A percentile compares a stretch with the other conserved stretches of the same genome.
phyloP scores from a whole-genome alignment of 2,329 filamentous ascomycete species.

The Aspergillus awamori region DNA sequence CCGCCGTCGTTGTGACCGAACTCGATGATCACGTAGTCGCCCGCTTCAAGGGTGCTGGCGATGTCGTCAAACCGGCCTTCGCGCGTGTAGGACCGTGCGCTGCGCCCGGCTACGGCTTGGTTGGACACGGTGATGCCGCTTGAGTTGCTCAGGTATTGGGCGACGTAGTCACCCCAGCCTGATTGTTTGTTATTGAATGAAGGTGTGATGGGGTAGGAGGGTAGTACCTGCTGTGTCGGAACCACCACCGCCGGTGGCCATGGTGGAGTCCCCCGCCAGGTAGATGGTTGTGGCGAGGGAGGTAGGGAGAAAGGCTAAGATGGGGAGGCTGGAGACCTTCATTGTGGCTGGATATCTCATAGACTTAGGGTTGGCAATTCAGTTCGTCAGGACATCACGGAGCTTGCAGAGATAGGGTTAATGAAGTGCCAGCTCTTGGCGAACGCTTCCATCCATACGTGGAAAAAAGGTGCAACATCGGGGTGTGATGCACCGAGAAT shows the following conservation, averaged over 20 bases:
- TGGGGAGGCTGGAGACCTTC: neutral
- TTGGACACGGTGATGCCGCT: slow-evolving; percentile 59
- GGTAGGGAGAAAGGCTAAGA: slow-evolving; percentile 16
- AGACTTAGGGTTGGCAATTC: neutral
- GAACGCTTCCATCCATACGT: neutral
- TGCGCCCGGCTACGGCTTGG: slow-evolving; percentile 67
- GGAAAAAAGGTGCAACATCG: neutral
- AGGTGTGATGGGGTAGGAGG: neutral
- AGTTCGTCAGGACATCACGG: neutral
- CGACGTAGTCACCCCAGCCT: slow-evolving; percentile 67
- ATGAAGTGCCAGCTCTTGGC: neutral
- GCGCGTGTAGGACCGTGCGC: slow-evolving; percentile 66
- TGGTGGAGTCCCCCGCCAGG: slow-evolving; percentile 41
- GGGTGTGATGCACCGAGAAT: neutral
- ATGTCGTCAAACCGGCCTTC: slow-evolving; percentile 67
- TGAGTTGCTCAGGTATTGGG: slow-evolving; percentile 51
- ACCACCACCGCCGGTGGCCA: slow-evolving; percentile 32
- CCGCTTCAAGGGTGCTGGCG: slow-evolving; percentile 54
- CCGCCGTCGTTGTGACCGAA: slow-evolving; percentile 75
- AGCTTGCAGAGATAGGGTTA: neutral
- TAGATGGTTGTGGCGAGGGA: slow-evolving; percentile 33
- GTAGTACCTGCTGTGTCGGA: slow-evolving; percentile 27
- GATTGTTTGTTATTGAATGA: neutral
- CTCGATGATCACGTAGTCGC: slow-evolving; percentile 70
- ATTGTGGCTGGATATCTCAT: neutral